Percentiles rank a stretch among this genome's conserved stretches.
Evolutionary conservation across 2,329 filamentous ascomycete genomes (phyloP).

Genomic region (Cryphonectria naterciae): DNA sequence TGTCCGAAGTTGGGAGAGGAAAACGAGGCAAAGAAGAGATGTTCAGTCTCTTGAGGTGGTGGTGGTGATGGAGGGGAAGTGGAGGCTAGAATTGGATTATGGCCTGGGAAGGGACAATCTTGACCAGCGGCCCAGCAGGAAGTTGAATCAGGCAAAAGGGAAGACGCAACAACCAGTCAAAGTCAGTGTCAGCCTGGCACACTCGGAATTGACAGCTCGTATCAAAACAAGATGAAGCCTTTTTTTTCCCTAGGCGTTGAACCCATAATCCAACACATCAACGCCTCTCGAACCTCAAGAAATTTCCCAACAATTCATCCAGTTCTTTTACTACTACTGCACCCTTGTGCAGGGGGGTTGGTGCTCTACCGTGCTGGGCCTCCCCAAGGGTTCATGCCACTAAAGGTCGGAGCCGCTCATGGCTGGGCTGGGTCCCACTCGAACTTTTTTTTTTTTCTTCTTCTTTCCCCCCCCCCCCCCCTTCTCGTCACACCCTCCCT

Average conservation of each 20-base stretch:
- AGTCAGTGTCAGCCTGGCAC: not conserved
- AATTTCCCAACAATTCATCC: constrained; percentile 27
- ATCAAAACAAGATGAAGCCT: constrained; percentile 2
- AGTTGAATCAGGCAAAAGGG: not conserved
- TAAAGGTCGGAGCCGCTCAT: constrained; percentile 7
- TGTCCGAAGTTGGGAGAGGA: not conserved
- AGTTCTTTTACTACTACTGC: constrained; percentile 20
- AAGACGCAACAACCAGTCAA: not conserved
- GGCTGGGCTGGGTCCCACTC: constrained; percentile 22
- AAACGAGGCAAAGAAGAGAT: not conserved
- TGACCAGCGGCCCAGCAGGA: constrained; percentile 3
- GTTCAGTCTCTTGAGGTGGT: not conserved
- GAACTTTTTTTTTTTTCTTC: constrained; percentile 3
- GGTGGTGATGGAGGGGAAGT: not conserved
- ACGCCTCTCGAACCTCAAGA: not conserved
- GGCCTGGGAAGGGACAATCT: constrained; percentile 5
- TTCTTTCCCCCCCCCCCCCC: not conserved
- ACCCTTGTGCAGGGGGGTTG: constrained; percentile 18
- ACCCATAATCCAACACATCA: constrained; percentile 18
- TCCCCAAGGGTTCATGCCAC: constrained; percentile 15
- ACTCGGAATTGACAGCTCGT: not conserved
- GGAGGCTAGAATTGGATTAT: constrained; percentile 5
- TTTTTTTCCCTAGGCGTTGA: constrained; percentile 2
- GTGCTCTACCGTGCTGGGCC: constrained; percentile 2
- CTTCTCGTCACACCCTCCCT: not conserved